Conservation (phyloP, 208 protist species). For the Willaertia magna region DNA sequence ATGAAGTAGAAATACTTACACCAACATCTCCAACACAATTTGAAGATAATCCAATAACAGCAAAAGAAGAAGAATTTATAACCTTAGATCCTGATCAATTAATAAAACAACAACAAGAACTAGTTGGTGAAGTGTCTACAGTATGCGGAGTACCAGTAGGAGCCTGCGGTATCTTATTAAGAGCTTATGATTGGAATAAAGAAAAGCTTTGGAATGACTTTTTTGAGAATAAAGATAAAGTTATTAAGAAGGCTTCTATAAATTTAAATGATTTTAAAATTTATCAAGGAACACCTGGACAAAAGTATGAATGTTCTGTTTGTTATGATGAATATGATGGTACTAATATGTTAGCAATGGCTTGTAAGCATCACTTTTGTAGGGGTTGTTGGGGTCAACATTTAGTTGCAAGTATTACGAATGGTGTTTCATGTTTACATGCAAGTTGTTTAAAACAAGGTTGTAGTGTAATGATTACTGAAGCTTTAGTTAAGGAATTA, state of each 20-base stretch:
- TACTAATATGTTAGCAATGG: not conserved
- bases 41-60: not conserved
- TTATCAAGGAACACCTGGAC: not conserved
- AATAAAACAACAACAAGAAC: conserved; percentile 2
- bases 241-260: not conserved
- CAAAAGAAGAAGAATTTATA: not conserved
- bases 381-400: not conserved
- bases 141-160: not conserved
- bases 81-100: not conserved
- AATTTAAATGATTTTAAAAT: not conserved
- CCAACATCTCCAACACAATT: not conserved
- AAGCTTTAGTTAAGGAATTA: not conserved
- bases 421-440: not conserved
- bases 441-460: not conserved
- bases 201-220: conserved; percentile 6
- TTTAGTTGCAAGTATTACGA: not conserved
- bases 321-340: conserved; percentile 13
- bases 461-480: not conserved
- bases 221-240: not conserved
- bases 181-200: conserved; percentile 1
- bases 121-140: not conserved
- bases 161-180: not conserved
- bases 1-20: not conserved
- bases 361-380: conserved; percentile 14
- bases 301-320: not conserved